Conservation (phyloP, 495 filamentous ascomycete species). For the Penicillium fimorum region DNA sequence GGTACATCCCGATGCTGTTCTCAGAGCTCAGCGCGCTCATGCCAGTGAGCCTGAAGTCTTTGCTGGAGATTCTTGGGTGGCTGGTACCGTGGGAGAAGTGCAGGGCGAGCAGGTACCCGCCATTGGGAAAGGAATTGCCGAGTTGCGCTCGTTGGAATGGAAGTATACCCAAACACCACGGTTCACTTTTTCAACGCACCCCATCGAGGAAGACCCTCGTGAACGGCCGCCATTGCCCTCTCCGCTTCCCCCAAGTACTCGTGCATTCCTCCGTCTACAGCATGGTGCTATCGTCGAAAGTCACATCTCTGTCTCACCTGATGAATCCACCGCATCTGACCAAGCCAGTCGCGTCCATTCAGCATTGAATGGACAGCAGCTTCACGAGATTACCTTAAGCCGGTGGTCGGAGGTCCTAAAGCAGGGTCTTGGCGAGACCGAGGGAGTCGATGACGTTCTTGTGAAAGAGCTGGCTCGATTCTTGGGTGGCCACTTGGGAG, state of each 20-base stretch:
- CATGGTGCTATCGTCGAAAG: slow-evolving; percentile 47
- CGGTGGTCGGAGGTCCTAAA: slow-evolving; percentile 34
- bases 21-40: slow-evolving; percentile 35
- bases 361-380: slow-evolving; percentile 35
- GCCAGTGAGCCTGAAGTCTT: slow-evolving; percentile 38
- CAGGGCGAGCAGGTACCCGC: slow-evolving; percentile 44
- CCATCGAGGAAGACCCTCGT: slow-evolving; percentile 54
- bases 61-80: slow-evolving; percentile 43
- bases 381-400: slow-evolving; percentile 41
- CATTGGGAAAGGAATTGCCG: slow-evolving; percentile 57
- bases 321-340: slow-evolving; percentile 31
- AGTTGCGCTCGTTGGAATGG: slow-evolving; percentile 72
- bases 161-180: slow-evolving; percentile 81
- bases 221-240: slow-evolving; percentile 47
- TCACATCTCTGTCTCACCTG: slow-evolving; percentile 41
- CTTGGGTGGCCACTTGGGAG: slow-evolving; percentile 22
- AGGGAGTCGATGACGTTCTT: slow-evolving; percentile 14
- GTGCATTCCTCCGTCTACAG: slow-evolving; percentile 42
- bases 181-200: slow-evolving; percentile 68
- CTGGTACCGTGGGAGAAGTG: slow-evolving; percentile 48
- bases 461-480: slow-evolving; percentile 23
- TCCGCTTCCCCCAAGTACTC: slow-evolving; percentile 40
- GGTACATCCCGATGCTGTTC: slow-evolving; percentile 31
- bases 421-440: slow-evolving; percentile 17
- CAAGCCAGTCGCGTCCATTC: slow-evolving; percentile 40